Conservation (phyloP, 2,329 filamentous ascomycete genomes). For the Claviceps lovelessii region DNA sequence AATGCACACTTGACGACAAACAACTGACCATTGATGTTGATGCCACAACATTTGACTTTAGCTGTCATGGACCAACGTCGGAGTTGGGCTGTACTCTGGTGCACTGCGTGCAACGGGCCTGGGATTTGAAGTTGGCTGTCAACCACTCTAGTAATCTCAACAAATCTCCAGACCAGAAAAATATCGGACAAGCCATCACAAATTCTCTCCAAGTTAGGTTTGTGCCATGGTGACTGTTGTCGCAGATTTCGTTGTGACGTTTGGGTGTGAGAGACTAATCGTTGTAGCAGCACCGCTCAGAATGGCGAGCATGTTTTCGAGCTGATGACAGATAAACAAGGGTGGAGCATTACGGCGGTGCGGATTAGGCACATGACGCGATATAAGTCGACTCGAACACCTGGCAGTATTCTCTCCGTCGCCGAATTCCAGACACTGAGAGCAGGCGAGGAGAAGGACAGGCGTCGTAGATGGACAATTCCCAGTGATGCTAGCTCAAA, state of each 20-base stretch:
- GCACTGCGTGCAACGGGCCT: conserved; percentile 17
- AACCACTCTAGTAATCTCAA: conserved; percentile 6
- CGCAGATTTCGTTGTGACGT: no score
- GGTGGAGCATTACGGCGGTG: conserved; percentile 9
- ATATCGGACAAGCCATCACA: conserved; percentile 11
- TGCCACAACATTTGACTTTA: conserved; percentile 12
- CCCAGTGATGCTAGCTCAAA: neutral
- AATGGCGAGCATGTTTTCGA: conserved; percentile 10
- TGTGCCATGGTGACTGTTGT: conserved; percentile 5
- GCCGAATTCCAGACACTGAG: conserved; percentile 11
- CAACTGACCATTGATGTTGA: conserved; percentile 15
- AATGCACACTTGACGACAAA: conserved; percentile 8
- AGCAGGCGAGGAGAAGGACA: neutral
- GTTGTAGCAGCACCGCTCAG: conserved; percentile 5
- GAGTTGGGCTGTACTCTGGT: conserved; percentile 13
- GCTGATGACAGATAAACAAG: conserved; percentile 2
- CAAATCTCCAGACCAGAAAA: conserved; percentile 6
- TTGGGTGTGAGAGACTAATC: neutral
- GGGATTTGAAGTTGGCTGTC: conserved; percentile 18
- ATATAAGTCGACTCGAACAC: conserved; percentile 8
- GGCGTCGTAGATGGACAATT: conserved; percentile 3
- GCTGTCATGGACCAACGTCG: conserved; percentile 8
- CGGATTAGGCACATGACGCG: conserved; percentile 11
- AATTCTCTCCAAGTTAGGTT: conserved; percentile 13
- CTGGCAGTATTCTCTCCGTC: conserved; percentile 11